Percentiles rank a stretch among this genome's conserved stretches.
Evolutionary conservation across 441 rosid species (phyloP).

Genomic region (Adansonia grandidieri): DNA sequence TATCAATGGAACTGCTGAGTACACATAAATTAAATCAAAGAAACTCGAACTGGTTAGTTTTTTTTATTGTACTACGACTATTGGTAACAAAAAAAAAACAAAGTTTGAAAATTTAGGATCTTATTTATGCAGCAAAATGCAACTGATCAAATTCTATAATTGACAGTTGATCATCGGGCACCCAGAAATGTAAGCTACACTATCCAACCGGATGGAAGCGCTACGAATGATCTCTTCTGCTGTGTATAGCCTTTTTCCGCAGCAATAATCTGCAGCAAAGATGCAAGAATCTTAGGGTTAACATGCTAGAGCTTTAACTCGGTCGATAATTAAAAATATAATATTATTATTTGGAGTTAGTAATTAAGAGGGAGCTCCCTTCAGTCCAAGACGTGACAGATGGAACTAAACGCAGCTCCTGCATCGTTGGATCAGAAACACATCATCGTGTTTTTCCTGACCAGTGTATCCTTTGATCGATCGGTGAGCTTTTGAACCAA

Average conservation of each 20-base stretch:
- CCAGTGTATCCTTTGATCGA: neutral
- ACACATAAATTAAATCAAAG: too few relatives aligned
- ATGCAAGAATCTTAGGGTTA: neutral
- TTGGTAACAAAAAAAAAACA: neutral
- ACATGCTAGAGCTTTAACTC: neutral
- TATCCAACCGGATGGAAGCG: neutral
- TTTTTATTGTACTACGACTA: neutral
- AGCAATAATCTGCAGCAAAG: neutral
- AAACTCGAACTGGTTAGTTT: too few relatives aligned
- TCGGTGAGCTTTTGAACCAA: conserved; percentile 46
- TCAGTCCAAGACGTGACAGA: conserved; percentile 50
- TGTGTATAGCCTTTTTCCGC: neutral
- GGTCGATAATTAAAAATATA: neutral
- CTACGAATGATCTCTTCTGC: neutral
- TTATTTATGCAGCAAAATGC: neutral
- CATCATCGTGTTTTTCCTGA: conserved; percentile 20
- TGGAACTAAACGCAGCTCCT: conserved; percentile 41
- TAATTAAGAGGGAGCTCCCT: conserved; percentile 40
- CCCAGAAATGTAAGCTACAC: neutral
- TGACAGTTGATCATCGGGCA: neutral
- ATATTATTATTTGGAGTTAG: too few relatives aligned
- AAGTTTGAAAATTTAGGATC: neutral
- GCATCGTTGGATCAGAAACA: conserved; percentile 51
- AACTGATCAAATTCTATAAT: neutral
- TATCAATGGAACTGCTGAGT: too few relatives aligned